Conservation (phyloP, 1,284 basidiomycete species). For the Cutaneotrichosporon cyanovorans region DNA sequence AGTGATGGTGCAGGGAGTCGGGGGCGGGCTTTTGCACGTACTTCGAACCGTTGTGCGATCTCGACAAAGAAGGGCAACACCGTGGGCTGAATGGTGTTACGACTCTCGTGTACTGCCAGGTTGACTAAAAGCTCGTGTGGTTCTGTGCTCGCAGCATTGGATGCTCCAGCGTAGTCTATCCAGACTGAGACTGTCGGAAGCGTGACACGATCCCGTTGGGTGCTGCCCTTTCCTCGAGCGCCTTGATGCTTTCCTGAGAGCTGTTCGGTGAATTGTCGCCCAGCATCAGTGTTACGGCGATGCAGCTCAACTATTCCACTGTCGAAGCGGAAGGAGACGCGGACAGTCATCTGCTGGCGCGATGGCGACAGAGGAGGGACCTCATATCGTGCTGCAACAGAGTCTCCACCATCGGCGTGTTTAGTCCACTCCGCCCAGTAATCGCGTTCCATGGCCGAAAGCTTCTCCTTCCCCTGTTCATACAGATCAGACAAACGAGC, state of each 20-base stretch:
- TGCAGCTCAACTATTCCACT: constrained; percentile 54
- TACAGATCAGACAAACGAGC: constrained; percentile 80
- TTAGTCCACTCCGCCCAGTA: constrained; percentile 33
- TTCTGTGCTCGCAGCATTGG: constrained; percentile 1
- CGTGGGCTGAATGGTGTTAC: constrained; percentile 70
- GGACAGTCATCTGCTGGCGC: constrained; percentile 49
- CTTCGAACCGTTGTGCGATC: constrained; percentile 40
- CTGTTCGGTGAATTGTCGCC: not conserved
- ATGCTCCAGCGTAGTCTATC: constrained; percentile 52
- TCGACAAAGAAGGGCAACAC: constrained; percentile 73
- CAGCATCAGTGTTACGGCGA: constrained; percentile 7
- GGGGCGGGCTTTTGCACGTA: constrained; percentile 11
- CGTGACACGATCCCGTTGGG: constrained; percentile 37
- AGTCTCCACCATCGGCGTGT: constrained; percentile 8
- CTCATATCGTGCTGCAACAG: constrained; percentile 26
- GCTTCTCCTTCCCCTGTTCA: constrained; percentile 66
- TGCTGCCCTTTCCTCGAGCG: not conserved
- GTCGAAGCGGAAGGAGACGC: constrained; percentile 65
- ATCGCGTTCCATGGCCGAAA: constrained; percentile 56
- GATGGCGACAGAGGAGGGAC: not conserved
- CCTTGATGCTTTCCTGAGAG: constrained; percentile 2
- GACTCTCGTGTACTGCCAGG: constrained; percentile 69
- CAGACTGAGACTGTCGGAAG: constrained; percentile 76
- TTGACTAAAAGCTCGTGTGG: constrained; percentile 17
- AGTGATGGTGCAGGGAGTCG: not conserved